Evolutionary conservation across 2,329 filamentous ascomycete genomes (phyloP).

Genomic region (Venturia carpophila): DNA sequence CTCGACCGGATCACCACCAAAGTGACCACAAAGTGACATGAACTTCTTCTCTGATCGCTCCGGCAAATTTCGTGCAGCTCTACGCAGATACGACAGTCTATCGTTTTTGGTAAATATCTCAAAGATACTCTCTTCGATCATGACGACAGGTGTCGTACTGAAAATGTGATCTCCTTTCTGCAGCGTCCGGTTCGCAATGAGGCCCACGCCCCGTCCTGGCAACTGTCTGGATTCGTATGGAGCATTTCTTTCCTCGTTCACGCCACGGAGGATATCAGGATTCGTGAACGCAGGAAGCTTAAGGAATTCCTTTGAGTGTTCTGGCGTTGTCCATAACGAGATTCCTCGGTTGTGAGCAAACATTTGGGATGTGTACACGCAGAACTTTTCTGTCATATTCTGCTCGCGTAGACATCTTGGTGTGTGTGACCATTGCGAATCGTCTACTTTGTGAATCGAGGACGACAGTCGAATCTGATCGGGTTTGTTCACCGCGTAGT

Average conservation of each 20-base stretch:
- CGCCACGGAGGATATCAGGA: background rate
- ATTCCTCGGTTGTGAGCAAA: slow-evolving; percentile 19
- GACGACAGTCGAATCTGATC: background rate
- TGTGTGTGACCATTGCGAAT: slow-evolving; percentile 11
- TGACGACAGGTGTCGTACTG: slow-evolving; percentile 16
- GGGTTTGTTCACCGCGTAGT: background rate
- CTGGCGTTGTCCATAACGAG: slow-evolving; percentile 17
- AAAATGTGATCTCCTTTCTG: slow-evolving; percentile 19
- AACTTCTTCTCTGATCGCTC: slow-evolving; percentile 11
- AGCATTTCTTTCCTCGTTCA: slow-evolving; percentile 15
- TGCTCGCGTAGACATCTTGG: slow-evolving; percentile 12
- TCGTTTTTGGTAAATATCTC: slow-evolving; percentile 8
- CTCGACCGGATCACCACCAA: slow-evolving; percentile 15
- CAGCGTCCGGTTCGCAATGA: slow-evolving; percentile 17
- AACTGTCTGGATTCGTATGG: slow-evolving; percentile 8
- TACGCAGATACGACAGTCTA: background rate
- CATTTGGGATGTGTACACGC: slow-evolving; percentile 16
- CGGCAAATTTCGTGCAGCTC: slow-evolving; percentile 13
- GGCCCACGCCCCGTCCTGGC: slow-evolving; percentile 18
- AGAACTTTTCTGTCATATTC: slow-evolving; percentile 18
- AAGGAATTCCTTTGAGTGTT: background rate
- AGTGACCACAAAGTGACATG: slow-evolving; percentile 18
- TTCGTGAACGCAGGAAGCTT: slow-evolving; percentile 16
- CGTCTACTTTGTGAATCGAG: background rate
- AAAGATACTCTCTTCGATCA: slow-evolving; percentile 12